Evolutionary conservation across 148 eudicot genomes (phyloP), one percentile per base, ranked within the genome.

Genomic region (Tetragonia tetragonoides): DNA sequence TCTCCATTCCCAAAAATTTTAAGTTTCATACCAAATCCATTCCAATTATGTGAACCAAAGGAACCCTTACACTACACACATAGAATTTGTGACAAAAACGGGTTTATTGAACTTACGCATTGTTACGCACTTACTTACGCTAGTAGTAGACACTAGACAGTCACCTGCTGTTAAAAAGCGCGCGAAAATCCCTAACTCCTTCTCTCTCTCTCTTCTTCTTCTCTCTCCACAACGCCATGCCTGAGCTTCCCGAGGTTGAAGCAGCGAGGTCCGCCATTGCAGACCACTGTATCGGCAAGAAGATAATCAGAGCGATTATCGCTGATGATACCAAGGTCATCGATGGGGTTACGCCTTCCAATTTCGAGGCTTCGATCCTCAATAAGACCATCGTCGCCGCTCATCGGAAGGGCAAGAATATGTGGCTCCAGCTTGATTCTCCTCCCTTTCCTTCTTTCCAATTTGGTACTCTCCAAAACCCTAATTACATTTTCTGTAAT

Each of bases 391-490:
- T 95, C 70, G 92, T 95, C 18, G 89, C 86, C 11, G 94, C 89
- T 66, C 92, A 87, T 69, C 90, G 99, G 6, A 93, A 95, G 87
- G 99, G 99, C 54, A 95, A 95, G 80, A 88, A 95, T 84, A 79
- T 95, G 90, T 95, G 99, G 99, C 80, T 95, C 47, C 86, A 89
- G 73, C 97, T 95, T 38, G 93, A 95, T 84, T 93, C 97, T 68
- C 97, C 99, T 79, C 99, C 97, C 69, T 89, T 88, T 42, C 99
- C 97, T 66, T 83, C 99, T 53, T 95, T 95, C 77, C 99, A 95
- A 80, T 95, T 95, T 66, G 99, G 99, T 95, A 87, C 18, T 70
- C 23, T 72, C 24, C 38, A 7, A 46, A 85, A 79, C 87, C 90
- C 89, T 83, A 88, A 56, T 60, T 56, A 34, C 70, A 51, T 66